Conservation (phyloP, 495 filamentous ascomycete species). For the Choiromyces venosus region DNA sequence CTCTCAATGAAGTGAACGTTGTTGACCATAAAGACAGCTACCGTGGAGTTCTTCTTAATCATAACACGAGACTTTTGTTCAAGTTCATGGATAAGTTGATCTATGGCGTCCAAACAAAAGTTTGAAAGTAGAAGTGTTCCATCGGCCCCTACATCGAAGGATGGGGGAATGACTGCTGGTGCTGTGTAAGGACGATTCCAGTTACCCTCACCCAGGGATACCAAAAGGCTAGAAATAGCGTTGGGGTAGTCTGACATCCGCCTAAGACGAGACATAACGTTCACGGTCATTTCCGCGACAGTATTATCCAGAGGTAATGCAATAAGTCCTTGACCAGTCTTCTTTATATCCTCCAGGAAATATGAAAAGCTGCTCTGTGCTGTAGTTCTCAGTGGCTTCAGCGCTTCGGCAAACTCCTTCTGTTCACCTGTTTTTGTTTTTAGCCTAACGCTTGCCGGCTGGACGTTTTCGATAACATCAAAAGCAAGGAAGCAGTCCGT, state of each 20-base stretch:
- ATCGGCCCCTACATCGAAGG: conserved; percentile 85
- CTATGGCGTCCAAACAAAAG: conserved; percentile 80
- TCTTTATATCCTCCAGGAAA: conserved; percentile 79
- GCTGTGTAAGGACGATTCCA: conserved; percentile 60
- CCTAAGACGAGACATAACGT: conserved; percentile 80
- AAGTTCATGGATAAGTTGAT: conserved; percentile 68
- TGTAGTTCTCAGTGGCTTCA: conserved; percentile 85
- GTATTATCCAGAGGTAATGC: conserved; percentile 74
- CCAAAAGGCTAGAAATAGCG: conserved; percentile 83
- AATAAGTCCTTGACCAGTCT: conserved; percentile 55
- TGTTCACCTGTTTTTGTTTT: conserved; percentile 79
- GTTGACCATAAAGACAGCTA: conserved; percentile 90
- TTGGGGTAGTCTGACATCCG: conserved; percentile 80
- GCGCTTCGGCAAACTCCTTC: conserved; percentile 74
- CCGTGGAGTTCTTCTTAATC: conserved; percentile 68
- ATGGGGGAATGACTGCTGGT: conserved; percentile 59
- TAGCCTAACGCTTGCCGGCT: conserved; percentile 68
- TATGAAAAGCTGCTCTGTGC: conserved; percentile 78
- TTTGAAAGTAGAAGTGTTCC: conserved; percentile 80
- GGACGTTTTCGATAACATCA: conserved; percentile 91
- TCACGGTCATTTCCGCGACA: conserved; percentile 67
- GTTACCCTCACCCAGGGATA: conserved; percentile 85
- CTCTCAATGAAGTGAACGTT: conserved; percentile 78
- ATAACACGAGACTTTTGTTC: conserved; percentile 67
- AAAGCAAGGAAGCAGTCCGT: conserved; percentile 96